Base-by-base conservation (phyloP, 1,284 basidiomycete species). In the Microbotryomycetes sp. region DNA sequence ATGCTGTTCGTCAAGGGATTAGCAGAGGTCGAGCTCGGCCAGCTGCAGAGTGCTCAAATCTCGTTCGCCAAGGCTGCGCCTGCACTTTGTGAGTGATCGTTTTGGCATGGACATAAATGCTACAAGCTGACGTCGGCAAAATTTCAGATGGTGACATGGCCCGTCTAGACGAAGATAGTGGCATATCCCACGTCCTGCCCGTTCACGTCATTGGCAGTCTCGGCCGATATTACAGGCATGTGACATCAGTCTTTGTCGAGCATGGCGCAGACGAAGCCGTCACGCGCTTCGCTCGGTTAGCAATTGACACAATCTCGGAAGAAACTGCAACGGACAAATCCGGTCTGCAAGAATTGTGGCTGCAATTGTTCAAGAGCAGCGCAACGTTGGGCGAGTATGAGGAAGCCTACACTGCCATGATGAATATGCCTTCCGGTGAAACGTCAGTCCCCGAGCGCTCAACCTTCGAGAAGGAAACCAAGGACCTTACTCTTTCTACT, bases 351-450 rank as follows among this genome's bases (percentile, higher is more conserved):
- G 80, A 83, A 24, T 75, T 94, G 49, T 93, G 90, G 89, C 81
- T 80, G 60, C 84, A 79, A 61, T 79, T 92, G n/a, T 88, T 88
- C 75, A 82, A 85, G 72, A 87, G 87, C 28, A 82, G 86, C 62
- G 83, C 83, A 21, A 84, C 87, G 55, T 77, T 89, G 45, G 83
- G 81, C 4, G 77, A 82, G 64, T 94, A 86, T 75, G 88, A 92
- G 70, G 85, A 91, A 70, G 91, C 92, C 0, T 94, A 94, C 77
- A 80, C 83, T 52, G 80, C 84, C 5, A 77, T 94, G 69, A 83
- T 89, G 70, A 79, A 82, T 35, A 81, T 82, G 5, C 89, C 90
- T 6, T 85, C 85, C 69, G 81, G 85, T 30, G 62, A 64, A 5
- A 62, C 65, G 65, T 65, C 11, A 18, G 65, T 53, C 27, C 0